phyloP scores from a whole-genome alignment of 2,329 filamentous ascomycete species.

The Diplocarpon mali region DNA sequence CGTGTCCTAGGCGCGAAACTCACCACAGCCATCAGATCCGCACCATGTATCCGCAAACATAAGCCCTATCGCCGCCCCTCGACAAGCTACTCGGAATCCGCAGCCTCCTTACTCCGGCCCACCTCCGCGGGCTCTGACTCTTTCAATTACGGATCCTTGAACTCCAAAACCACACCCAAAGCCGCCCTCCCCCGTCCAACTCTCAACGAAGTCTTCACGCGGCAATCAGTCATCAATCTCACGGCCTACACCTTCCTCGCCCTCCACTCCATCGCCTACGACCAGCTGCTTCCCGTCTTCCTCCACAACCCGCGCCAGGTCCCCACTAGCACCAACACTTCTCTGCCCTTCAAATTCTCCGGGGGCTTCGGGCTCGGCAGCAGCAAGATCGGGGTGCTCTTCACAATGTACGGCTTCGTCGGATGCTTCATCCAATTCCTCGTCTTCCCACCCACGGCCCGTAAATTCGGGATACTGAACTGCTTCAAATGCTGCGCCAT shows the following conservation, averaged over 20 bases:
- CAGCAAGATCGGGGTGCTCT: constrained; percentile 71
- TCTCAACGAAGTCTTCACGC: constrained; percentile 57
- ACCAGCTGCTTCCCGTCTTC: constrained; percentile 82
- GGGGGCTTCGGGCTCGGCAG: constrained; percentile 69
- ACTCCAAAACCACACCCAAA: constrained; percentile 21
- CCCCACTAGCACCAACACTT: constrained; percentile 41
- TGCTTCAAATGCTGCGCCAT: constrained; percentile 61
- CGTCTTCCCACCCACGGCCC: constrained; percentile 69
- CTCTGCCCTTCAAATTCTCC: constrained; percentile 68
- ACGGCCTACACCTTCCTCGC: constrained; percentile 70
- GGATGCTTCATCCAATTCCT: constrained; percentile 80
- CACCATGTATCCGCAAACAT: constrained; percentile 10
- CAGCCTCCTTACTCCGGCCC: constrained; percentile 40
- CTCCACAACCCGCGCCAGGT: constrained; percentile 60
- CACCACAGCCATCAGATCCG: constrained; percentile 27
- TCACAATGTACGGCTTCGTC: constrained; percentile 69
- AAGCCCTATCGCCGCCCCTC: constrained; percentile 30
- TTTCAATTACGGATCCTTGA: constrained; percentile 16
- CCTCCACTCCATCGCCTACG: constrained; percentile 72
- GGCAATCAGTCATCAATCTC: constrained; percentile 65
- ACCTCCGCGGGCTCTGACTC: constrained; percentile 23
- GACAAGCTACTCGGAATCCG: constrained; percentile 42
- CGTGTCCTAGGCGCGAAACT: constrained; percentile 61
- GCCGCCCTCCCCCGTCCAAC: constrained; percentile 26
- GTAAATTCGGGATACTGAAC: constrained; percentile 59